Evolutionary conservation across 2,329 filamentous ascomycete genomes (phyloP), one percentile per base, ranked within the genome.

Genomic region (Ophiocordyceps sinensis): DNA sequence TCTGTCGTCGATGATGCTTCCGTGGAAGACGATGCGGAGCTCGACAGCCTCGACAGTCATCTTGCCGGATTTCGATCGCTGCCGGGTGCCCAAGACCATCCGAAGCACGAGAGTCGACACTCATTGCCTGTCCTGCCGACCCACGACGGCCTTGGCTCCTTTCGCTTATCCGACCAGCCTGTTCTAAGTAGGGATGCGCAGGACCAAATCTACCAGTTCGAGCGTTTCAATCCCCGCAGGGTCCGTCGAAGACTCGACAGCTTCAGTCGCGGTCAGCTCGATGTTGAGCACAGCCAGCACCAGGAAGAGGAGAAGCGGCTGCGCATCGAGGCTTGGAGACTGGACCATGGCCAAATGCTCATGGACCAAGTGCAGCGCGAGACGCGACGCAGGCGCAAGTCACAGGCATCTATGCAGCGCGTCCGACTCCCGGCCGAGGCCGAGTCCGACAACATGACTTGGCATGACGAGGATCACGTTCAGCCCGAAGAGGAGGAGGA

Each of bases 41-140:
- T 96, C 36, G 91, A 98, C 58, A 94, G 87, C 56, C 70, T 96
- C 34, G 89, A 96, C 57, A 88, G 89, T 55, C 88, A 93, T 41
- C 69, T 96, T 2, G 82, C 88, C 48, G 88, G 87, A 36, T 95
- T 95, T 55, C 77, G 86, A 40, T 78, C 85, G 36, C 68, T 67
- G 7, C 66, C 71, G 4, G 57, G 48, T 6, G 44, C 51, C 21
- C 47, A 51, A 29, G 46, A 51, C 30, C 44, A 48, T 17, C 50
- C 51, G 8, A 51, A 53, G 15, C 44, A 47, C 8, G 52, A 48
- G 4, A 48, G 47, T 12, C 53, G 56, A 15, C 77, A 75, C 47
- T 67, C 75, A 17, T 68, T 71, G 15, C 78, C 84, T 0, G 76
- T 94, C 2, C 71, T 98, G n/a, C 91, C 91, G 0, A 77, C 79